A percentile compares a stretch with the other conserved stretches of the same genome.
phyloP scores from a whole-genome alignment of 1,284 basidiomycete species.

The Malassezia arunalokei region DNA sequence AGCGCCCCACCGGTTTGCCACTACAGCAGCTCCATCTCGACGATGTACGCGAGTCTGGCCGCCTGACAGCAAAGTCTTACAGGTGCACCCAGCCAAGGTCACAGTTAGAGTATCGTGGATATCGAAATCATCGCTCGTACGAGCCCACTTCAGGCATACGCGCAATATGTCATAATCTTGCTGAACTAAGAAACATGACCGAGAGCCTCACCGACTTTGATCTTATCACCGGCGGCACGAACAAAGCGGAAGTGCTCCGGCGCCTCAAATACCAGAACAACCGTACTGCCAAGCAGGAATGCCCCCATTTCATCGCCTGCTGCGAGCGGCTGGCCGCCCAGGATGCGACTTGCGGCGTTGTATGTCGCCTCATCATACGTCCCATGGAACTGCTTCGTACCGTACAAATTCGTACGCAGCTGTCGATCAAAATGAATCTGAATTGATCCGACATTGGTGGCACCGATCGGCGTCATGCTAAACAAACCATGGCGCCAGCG shows the following conservation, averaged over 20 bases:
- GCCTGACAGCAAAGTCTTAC: no score
- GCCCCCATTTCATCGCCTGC: conserved; percentile 93
- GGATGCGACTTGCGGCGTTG: conserved; percentile 48
- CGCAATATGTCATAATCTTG: background rate
- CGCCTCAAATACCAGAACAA: conserved; percentile 93
- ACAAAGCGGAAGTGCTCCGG: conserved; percentile 70
- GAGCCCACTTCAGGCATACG: background rate
- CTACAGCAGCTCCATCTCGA: no score
- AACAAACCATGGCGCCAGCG: conserved; percentile 94
- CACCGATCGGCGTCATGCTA: conserved; percentile 90
- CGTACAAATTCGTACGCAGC: conserved; percentile 44
- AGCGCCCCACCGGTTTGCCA: no score
- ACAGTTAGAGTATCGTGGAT: no score
- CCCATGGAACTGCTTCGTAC: conserved; percentile 51
- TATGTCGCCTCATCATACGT: conserved; percentile 74
- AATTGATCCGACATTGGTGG: conserved; percentile 95
- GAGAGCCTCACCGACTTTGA: conserved; percentile 69
- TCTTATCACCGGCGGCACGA: conserved; percentile 68
- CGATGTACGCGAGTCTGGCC: no score
- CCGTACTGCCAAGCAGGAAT: conserved; percentile 85
- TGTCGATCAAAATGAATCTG: conserved; percentile 89
- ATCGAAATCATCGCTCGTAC: background rate
- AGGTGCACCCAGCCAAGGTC: no score
- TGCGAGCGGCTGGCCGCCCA: conserved; percentile 75
- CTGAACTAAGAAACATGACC: conserved; percentile 32